Evolutionary conservation across 495 filamentous ascomycete genomes (phyloP), one percentile per base, ranked within the genome.

Genomic region (Collariella sp.): DNA sequence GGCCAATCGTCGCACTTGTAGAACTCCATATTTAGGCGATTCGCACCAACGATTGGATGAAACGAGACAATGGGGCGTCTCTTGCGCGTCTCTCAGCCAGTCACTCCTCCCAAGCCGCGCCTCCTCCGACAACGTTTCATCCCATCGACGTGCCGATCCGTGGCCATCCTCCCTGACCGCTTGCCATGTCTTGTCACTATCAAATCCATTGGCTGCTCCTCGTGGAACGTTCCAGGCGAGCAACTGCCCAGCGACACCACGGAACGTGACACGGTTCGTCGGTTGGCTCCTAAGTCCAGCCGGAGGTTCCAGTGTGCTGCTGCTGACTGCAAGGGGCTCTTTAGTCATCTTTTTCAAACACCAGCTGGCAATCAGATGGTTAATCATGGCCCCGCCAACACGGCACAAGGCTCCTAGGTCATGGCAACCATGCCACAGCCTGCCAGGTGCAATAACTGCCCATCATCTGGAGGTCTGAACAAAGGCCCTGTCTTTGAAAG

Each of bases 261-360:
- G 48, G 48, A 57, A 58, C 50, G 29, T 39, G 45, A 38, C 50
- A 45, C 50, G 54, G 22, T 44, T 40, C 16, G 18, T 51, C n/a
- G 39, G 46, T 57, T 46, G 43, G 48, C 36, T 18, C 46, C n/a
- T n/a, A n/a, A n/a, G n/a, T n/a, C n/a, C n/a, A n/a, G n/a, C n/a
- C n/a, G n/a, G n/a, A n/a, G n/a, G n/a, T n/a, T n/a, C n/a, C n/a
- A n/a, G n/a, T n/a, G n/a, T n/a, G n/a, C n/a, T n/a, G 40, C 35
- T 35, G 42, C 48, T 38, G 3, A 16, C 24, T 12, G 38, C 15
- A 41, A 43, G 39, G 33, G 29, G 47, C 26, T 52, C 16, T 36
- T 13, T 40, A 7, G 19, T 47, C 12, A n/a, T 42, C 31, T 44
- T 49, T 44, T 50, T 31, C 45, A 26, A 31, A 41, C 51, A 54